Evolutionary conservation across 345 rosid species (phyloP), one percentile per base, ranked within the genome.

Genomic region (Citrus sp.): DNA sequence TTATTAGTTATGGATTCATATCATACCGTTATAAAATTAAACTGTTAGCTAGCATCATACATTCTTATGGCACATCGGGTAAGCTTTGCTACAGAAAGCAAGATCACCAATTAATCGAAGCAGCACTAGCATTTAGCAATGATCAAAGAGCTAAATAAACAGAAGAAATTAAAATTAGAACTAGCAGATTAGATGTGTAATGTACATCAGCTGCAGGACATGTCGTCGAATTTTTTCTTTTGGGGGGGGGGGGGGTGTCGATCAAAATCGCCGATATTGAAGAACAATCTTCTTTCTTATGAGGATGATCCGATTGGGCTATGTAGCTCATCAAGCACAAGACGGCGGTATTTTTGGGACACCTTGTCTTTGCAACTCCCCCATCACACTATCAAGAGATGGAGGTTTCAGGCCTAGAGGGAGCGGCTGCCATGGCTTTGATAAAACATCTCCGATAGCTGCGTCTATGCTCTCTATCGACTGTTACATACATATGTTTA

Each of bases 341-440:
- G 88, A 7, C 3, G 94, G 95, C 73, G 94, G 99, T 79, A 95
- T 72, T 35, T 83, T 81, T 10, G 92, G 75, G 67, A 92, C 72
- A 68, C 98, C 99, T 79, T 89, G 92, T 12, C 88, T 87, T 54
- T 93, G 97, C 72, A 95, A 85, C 82, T 90, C 99, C 72, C 76
- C 88, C 80, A 88, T 30, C 16, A 93, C 98, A 21, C 93, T 70
- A 14, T 92, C 96, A 0, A 84, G 34, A 1, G 99, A 88, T 7
- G 91, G 99, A 24, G 98, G 92, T 77, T 91, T 92, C 24, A 92
- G 82, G 27, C 94, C 93, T 0, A 95, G 87, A 63, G 97, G 98
- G 74, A 93, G 97, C 25, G 97, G 95, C 83, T 83, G 85, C 94
- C 94, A 87, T 77, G 98, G 97, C 76, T 95, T 92, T 5, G 88